Conservation (phyloP, 2,329 filamentous ascomycete species). For the Scolecobasidium constrictum region DNA sequence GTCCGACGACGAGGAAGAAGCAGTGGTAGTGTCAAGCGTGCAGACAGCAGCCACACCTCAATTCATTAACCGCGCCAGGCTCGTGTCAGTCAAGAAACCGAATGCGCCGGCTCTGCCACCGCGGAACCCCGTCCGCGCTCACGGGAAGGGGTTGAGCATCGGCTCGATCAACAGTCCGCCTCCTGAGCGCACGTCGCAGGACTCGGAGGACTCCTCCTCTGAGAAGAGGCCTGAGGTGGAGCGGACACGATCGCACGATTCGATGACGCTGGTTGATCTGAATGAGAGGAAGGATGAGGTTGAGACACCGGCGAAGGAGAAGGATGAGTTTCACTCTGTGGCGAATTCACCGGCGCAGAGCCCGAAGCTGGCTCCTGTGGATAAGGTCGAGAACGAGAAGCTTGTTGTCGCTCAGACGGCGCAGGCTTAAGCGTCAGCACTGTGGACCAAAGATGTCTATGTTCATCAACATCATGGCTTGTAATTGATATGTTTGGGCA, state of each 20-base stretch:
- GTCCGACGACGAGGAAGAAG: constrained; percentile 41
- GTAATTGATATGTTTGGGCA: no score
- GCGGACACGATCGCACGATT: background rate
- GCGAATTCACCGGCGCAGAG: background rate
- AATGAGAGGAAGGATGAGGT: background rate
- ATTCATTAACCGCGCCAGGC: constrained; percentile 5
- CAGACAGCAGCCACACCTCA: constrained; percentile 6
- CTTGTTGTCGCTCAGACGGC: no score
- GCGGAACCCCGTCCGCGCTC: constrained; percentile 9
- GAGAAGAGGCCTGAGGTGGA: background rate
- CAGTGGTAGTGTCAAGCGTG: constrained; percentile 21
- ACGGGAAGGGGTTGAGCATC: background rate
- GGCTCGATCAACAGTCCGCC: background rate
- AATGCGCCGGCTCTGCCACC: constrained; percentile 9
- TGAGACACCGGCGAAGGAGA: background rate
- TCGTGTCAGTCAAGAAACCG: constrained; percentile 9
- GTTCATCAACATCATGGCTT: no score
- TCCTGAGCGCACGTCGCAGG: no score
- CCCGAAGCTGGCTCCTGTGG: background rate
- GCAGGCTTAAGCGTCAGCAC: no score
- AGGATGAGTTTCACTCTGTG: constrained; percentile 1
- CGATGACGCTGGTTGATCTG: background rate
- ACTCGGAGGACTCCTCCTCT: background rate
- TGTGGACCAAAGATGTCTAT: no score
- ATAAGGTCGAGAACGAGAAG: no score